A percentile compares a stretch with the other conserved stretches of the same genome.
Conservation (phyloP, 345 rosid genomes). For the Euphorbia tirucalli region DNA sequence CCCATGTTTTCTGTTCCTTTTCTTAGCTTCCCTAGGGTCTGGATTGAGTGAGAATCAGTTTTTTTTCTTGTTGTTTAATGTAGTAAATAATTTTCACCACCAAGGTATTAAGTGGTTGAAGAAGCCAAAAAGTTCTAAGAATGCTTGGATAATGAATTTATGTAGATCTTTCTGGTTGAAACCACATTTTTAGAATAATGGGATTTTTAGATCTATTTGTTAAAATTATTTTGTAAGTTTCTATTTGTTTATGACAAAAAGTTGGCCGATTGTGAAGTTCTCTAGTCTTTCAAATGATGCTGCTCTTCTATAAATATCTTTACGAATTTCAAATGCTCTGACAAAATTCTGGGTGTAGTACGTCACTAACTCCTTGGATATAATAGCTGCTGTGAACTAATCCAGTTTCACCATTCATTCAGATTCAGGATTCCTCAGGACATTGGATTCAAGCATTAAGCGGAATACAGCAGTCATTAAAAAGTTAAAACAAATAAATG, state of each 20-base stretch:
- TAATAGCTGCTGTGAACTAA: slow-evolving; percentile 24
- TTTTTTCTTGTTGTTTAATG: neutral
- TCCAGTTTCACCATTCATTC: slow-evolving; percentile 28
- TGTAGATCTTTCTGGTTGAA: too few relatives aligned
- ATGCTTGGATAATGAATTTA: neutral
- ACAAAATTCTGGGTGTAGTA: neutral
- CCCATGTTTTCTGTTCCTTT: neutral
- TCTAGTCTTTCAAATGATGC: neutral
- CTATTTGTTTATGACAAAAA: neutral
- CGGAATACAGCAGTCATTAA: slow-evolving; percentile 93
- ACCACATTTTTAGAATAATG: neutral
- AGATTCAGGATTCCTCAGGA: slow-evolving; percentile 83
- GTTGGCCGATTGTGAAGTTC: neutral
- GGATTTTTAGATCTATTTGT: neutral
- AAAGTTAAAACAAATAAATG: slow-evolving; percentile 89
- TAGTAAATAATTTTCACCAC: neutral
- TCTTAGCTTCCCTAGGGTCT: neutral
- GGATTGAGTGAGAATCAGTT: neutral
- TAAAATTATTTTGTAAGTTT: neutral
- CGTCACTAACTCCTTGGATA: slow-evolving; percentile 5
- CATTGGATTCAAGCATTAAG: slow-evolving; percentile 91
- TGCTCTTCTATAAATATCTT: neutral
- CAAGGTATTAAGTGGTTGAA: neutral
- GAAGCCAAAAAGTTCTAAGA: too few relatives aligned
- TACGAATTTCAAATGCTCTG: neutral